Percentiles rank a stretch among this genome's conserved stretches.
These are phyloP conservation scores for Thermothielavioides terrestris DNA, from an alignment of 495 filamentous ascomycete species.

Conservation along the genomic window DNA sequence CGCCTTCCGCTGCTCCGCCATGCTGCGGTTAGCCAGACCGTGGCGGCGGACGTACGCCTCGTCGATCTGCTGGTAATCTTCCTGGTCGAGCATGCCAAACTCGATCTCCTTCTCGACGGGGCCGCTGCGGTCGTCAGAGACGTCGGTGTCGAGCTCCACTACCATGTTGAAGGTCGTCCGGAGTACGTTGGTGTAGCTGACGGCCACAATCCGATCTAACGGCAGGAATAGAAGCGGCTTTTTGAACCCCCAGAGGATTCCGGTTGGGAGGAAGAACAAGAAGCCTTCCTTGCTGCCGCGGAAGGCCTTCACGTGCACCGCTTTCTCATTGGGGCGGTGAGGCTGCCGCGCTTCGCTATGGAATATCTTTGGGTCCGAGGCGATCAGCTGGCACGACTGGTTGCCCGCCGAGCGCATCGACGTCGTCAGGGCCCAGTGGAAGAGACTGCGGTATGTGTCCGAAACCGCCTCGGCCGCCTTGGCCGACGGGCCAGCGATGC, in stretches of 20 bases:
- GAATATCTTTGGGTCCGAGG: conserved; percentile 67
- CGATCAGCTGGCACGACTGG: conserved; percentile 49
- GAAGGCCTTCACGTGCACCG: conserved; percentile 87
- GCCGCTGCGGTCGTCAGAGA: conserved; percentile 20
- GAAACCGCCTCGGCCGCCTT: conserved; percentile 44
- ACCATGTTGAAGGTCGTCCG: conserved; percentile 92
- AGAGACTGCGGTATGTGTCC: conserved; percentile 50
- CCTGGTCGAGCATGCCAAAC: conserved; percentile 81
- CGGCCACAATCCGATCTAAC: conserved; percentile 64
- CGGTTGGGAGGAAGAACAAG: conserved; percentile 77
- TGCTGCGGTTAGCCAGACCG: conserved; percentile 77
- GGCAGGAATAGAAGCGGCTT: conserved; percentile 86
- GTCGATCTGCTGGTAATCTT: conserved; percentile 76
- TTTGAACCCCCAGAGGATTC: conserved; percentile 91
- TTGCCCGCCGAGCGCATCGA: conserved; percentile 46
- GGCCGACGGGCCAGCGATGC: conserved; percentile 37
- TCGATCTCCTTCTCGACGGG: conserved; percentile 57
- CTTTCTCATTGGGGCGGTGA: conserved; percentile 83
- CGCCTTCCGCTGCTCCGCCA: conserved; percentile 80
- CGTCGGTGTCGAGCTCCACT: conserved; percentile 45
- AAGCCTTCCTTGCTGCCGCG: conserved; percentile 93
- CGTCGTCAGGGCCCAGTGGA: conserved; percentile 57
- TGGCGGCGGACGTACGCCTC: conserved; percentile 66
- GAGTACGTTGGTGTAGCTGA: conserved; percentile 83
- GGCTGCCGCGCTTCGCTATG: conserved; percentile 65